These are phyloP conservation scores for Candida nonsorbophila DNA, from an alignment of 805 yeast genomes.

Conservation along the genomic window DNA sequence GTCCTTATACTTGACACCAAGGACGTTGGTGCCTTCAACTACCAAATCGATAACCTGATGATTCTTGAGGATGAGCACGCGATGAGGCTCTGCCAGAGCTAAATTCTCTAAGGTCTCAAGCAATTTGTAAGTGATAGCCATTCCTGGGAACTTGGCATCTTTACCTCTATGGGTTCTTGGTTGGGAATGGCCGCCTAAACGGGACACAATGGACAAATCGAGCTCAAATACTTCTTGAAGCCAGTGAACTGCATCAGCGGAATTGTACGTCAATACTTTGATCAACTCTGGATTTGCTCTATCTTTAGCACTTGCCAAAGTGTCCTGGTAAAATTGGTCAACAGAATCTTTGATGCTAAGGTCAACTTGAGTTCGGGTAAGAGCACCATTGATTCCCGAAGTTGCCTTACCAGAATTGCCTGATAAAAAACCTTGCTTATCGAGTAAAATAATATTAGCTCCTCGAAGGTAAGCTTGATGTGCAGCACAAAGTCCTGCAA, in stretches of 20 bases:
- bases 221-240: slow-evolving; percentile 56
- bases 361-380: slow-evolving; percentile 54
- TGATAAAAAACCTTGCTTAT: slow-evolving; percentile 56
- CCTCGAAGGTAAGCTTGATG: slow-evolving; percentile 53
- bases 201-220: slow-evolving; percentile 63
- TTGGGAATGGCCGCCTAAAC: slow-evolving; percentile 77
- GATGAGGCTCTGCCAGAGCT: slow-evolving; percentile 39
- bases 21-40: slow-evolving; percentile 15
- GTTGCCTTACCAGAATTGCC: slow-evolving; percentile 68
- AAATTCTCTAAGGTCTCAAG: slow-evolving; percentile 45
- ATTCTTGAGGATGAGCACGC: slow-evolving; percentile 36
- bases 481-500: slow-evolving; percentile 61
- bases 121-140: slow-evolving; percentile 55
- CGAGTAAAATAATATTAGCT: slow-evolving; percentile 47
- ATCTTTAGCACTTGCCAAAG: slow-evolving; percentile 59
- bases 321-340: slow-evolving; percentile 58
- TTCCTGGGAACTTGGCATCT: slow-evolving; percentile 59
- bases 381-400: slow-evolving; percentile 69
- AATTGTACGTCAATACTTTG: slow-evolving; percentile 53
- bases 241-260: slow-evolving; percentile 70
- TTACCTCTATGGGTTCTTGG: slow-evolving; percentile 80
- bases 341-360: slow-evolving; percentile 50
- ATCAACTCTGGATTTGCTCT: slow-evolving; percentile 57
- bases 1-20: slow-evolving; percentile 31
- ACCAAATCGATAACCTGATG: slow-evolving; percentile 41